phyloP scores from a whole-genome alignment of 805 yeast genomes.

The Candida endomychidarum region DNA sequence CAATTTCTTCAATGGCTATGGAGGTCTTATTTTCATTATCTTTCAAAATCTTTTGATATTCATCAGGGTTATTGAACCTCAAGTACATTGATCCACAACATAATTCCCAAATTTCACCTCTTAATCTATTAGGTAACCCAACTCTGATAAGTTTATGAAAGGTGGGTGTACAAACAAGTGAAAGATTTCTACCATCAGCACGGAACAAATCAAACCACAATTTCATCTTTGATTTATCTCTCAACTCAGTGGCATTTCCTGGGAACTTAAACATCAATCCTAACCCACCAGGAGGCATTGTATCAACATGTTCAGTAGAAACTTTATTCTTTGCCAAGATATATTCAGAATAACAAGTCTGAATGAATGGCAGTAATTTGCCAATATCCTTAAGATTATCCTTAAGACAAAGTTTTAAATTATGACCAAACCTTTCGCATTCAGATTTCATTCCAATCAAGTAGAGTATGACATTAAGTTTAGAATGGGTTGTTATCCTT shows the following conservation, averaged over 20 bases:
- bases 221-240: conserved; percentile 83
- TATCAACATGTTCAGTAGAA: conserved; percentile 41
- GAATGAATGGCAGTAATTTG: conserved; percentile 61
- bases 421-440: conserved; percentile 77
- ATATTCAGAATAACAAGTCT: conserved; percentile 82
- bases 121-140: conserved; percentile 88
- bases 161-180: conserved; percentile 68
- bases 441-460: conserved; percentile 77
- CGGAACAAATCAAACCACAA: conserved; percentile 91
- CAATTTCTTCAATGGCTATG: conserved; percentile 92
- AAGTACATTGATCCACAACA: conserved; percentile 81
- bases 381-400: conserved; percentile 63
- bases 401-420: conserved; percentile 59
- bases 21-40: conserved; percentile 66
- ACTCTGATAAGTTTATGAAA: conserved; percentile 84
- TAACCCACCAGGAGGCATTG: conserved; percentile 77
- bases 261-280: conserved; percentile 87
- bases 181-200: conserved; percentile 79
- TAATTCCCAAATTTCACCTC: conserved; percentile 97
- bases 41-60: conserved; percentile 57
- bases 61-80: conserved; percentile 60
- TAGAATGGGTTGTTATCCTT: conserved; percentile 66
- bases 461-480: conserved; percentile 61
- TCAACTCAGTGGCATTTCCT: conserved; percentile 73
- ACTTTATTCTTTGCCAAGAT: conserved; percentile 60